Evolutionary conservation across 1,284 basidiomycete species (phyloP).

Genomic region (Vanrija pseudolonga): DNA sequence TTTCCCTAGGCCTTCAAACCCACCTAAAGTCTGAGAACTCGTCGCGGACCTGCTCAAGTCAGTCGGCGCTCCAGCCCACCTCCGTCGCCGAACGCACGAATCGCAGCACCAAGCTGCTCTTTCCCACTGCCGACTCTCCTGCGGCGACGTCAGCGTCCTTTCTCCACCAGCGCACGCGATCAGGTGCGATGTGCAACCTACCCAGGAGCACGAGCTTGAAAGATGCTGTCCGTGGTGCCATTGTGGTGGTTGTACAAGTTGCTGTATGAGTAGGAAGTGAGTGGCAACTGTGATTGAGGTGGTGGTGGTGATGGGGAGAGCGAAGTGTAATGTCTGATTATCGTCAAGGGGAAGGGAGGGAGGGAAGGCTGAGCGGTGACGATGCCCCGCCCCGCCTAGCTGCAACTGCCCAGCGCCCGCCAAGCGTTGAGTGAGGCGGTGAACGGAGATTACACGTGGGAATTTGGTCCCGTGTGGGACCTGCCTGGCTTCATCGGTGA

Average conservation of each 20-base stretch:
- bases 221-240: slow-evolving; percentile 41
- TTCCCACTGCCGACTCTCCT: slow-evolving; percentile 97
- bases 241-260: slow-evolving; percentile 11
- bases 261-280: not conserved
- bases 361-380: no score
- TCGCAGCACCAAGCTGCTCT: slow-evolving; percentile 89
- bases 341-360: no score
- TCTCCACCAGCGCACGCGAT: no score
- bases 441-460: no score
- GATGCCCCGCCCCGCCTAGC: no score
- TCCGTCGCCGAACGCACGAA: slow-evolving; percentile 63
- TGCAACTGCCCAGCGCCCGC: no score
- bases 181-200: slow-evolving; percentile 38
- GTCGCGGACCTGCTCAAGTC: slow-evolving; percentile 56
- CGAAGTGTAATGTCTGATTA: no score
- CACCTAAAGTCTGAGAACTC: slow-evolving; percentile 98
- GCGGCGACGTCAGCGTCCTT: slow-evolving; percentile 4
- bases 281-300: slow-evolving; percentile 10
- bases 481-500: no score
- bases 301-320: no score
- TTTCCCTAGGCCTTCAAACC: slow-evolving; percentile 12
- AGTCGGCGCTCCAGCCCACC: not conserved
- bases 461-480: no score
- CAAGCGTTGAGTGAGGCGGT: not conserved
- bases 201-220: slow-evolving; percentile 84